Conservation (phyloP, 2,329 filamentous ascomycete genomes). For the Tolypocladium pustulatum region DNA sequence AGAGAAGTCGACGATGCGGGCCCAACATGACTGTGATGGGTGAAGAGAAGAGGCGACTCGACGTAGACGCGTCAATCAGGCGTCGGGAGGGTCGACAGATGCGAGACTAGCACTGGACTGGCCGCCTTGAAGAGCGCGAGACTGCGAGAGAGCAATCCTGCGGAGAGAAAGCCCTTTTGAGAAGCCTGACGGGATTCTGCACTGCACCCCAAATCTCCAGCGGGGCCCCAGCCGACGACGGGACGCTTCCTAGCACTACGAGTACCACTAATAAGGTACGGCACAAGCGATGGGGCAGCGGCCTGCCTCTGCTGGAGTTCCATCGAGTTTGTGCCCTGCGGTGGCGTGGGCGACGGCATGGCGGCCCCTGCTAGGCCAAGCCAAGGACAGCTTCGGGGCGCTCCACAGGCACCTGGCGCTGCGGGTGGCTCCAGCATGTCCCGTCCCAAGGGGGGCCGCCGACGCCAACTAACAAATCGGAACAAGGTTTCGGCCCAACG, state of each 20-base stretch:
- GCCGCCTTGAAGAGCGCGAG: neutral
- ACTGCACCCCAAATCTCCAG: no score
- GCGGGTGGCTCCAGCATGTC: neutral
- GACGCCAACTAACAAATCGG: neutral
- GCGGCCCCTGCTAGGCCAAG: neutral
- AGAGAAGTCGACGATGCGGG: neutral
- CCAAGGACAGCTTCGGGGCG: neutral
- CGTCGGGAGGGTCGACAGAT: neutral
- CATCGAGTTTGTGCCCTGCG: neutral
- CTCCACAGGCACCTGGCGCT: neutral
- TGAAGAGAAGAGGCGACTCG: neutral
- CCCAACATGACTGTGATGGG: neutral
- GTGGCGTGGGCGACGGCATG: neutral
- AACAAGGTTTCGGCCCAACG: conserved; percentile 6
- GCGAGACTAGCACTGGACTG: neutral
- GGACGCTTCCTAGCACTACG: neutral
- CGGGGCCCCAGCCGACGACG: neutral
- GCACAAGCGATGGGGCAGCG: neutral
- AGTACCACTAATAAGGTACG: neutral
- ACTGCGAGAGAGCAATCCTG: neutral
- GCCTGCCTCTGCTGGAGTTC: no score
- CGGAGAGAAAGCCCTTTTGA: neutral
- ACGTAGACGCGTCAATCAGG: neutral
- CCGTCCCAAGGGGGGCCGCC: neutral
- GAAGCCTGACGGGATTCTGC: neutral